Conservation (phyloP, 108 stramenopile genomes). For the Fragilaria crotonensis region DNA sequence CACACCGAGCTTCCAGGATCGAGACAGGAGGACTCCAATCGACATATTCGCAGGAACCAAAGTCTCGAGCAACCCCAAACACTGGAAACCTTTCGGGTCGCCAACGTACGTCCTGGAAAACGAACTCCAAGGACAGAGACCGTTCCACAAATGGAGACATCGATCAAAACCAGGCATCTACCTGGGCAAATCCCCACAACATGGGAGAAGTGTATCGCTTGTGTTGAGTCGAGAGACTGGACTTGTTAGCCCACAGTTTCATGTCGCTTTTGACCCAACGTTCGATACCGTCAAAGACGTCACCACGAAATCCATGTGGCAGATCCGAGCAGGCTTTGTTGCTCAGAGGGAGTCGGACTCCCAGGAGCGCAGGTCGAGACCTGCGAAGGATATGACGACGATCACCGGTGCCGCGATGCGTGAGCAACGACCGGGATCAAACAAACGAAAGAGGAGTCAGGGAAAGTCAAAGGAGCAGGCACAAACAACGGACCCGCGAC, state of each 20-base stretch:
- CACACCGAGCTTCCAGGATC: constrained; percentile 9
- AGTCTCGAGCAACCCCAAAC: background rate
- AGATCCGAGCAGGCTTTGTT: background rate
- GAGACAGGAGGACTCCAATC: background rate
- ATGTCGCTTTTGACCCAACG: constrained; percentile 14
- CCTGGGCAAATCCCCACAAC: constrained; percentile 11
- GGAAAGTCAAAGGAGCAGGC: background rate
- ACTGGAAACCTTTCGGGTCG: constrained; percentile 21
- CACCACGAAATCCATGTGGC: constrained; percentile 3
- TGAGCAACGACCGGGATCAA: background rate
- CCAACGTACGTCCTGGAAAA: constrained; percentile 23
- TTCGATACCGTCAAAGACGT: constrained; percentile 19
- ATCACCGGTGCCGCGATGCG: background rate
- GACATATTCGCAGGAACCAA: background rate
- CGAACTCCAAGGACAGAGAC: constrained; percentile 9
- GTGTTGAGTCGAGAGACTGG: constrained; percentile 13
- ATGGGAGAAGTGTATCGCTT: constrained; percentile 10
- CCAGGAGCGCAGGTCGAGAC: background rate
- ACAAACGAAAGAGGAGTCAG: background rate
- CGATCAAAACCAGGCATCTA: constrained; percentile 14
- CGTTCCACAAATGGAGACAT: constrained; percentile 23
- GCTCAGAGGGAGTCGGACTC: background rate
- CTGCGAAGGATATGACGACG: background rate
- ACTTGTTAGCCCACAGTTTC: constrained; percentile 22
- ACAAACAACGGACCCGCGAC: background rate